phyloP scores from a whole-genome alignment of 225 moss, liverwort and hornwort species.

The Antitrichia curtipendula region DNA sequence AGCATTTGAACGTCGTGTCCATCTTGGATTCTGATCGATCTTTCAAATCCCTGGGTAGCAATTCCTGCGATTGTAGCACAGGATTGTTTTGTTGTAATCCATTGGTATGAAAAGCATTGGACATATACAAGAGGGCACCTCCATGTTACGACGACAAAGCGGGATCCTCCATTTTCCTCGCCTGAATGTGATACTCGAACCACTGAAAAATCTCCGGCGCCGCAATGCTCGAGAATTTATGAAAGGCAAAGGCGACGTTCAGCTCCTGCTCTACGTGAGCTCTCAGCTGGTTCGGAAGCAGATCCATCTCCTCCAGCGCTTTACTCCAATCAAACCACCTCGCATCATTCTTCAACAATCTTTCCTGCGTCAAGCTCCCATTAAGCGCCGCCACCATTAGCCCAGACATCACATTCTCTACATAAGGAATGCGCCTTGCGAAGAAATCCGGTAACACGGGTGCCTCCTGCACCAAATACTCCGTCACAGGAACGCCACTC shows the following conservation, averaged over 20 bases:
- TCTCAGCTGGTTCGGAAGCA: not conserved
- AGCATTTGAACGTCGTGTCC: not conserved
- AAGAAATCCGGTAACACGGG: not conserved
- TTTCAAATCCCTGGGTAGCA: not conserved
- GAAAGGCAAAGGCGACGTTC: constrained; percentile 9
- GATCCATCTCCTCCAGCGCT: not conserved
- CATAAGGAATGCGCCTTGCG: not conserved
- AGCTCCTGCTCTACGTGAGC: constrained; percentile 15
- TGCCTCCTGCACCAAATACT: not conserved
- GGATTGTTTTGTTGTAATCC: not conserved
- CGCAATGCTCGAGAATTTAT: not conserved
- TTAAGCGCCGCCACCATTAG: not conserved
- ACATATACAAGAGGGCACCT: not conserved
- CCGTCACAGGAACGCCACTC: not conserved
- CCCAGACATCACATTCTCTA: not conserved
- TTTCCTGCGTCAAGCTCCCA: not conserved
- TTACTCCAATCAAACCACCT: constrained; percentile 21
- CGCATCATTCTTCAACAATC: not conserved
- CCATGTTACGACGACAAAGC: not conserved
- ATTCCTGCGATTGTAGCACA: not conserved
- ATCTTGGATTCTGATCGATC: not conserved
- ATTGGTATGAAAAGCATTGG: not conserved
- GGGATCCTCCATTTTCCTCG: not conserved
- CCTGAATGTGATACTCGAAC: constrained; percentile 2
- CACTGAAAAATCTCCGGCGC: not conserved